Percentiles rank a stretch among this genome's conserved stretches.
These are phyloP conservation scores for Camellia granthamiana DNA, from an alignment of 148 eudicot genomes.

Conservation along the genomic window DNA sequence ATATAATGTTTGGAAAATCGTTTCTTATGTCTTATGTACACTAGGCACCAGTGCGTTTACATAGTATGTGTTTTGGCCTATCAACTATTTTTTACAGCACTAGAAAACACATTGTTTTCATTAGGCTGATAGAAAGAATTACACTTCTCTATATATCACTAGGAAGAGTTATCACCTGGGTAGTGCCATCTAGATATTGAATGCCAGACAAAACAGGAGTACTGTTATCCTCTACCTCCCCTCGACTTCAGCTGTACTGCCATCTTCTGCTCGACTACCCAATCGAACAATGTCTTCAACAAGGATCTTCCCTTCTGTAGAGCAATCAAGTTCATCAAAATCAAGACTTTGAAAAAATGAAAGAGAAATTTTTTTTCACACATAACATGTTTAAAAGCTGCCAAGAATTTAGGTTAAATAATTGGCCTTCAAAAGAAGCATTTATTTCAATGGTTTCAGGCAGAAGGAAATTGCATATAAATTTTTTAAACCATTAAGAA, in stretches of 20 bases:
- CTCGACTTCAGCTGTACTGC: conserved; percentile 17
- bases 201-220: background rate
- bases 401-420: background rate
- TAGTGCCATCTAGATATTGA: background rate
- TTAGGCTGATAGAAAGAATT: background rate
- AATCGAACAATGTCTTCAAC: conserved; percentile 75
- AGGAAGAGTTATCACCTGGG: background rate
- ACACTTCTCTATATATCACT: background rate
- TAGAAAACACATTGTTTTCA: background rate
- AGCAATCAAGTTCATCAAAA: background rate
- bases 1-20: no score
- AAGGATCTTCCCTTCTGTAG: conserved; percentile 73
- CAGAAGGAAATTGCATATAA: background rate
- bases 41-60: background rate
- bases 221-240: conserved; percentile 12
- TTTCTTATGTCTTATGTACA: no score
- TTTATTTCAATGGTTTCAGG: background rate
- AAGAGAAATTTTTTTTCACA: background rate
- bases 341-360: background rate
- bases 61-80: no score
- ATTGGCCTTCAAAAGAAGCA: background rate
- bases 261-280: conserved; percentile 60
- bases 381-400: background rate
- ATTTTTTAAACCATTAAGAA: background rate
- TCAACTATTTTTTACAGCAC: conserved; percentile 12